Evolutionary conservation across 345 rosid genomes (phyloP), one percentile per base, ranked within the genome.

Genomic region (Turritis glabra): DNA sequence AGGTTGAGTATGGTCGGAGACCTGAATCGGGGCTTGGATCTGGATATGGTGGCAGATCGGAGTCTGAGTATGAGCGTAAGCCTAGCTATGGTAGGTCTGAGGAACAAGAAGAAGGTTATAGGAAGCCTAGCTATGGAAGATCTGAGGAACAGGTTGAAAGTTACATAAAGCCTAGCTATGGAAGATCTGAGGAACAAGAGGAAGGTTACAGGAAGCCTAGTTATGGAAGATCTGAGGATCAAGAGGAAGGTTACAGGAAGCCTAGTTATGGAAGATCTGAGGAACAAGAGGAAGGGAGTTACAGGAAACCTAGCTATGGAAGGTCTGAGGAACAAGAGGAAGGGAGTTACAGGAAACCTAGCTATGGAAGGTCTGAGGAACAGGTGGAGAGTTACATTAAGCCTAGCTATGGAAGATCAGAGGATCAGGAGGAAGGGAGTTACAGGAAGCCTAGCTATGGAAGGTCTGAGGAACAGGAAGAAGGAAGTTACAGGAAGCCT

Each of bases 291-390:
- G 62, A 33, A 22, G 14, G 71, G 15, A 32, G 37, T 33, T 73
- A 69, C 2, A 63, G 13, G 2, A 62, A 64, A 5, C 77, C 77
- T 9, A 72, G 77, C 33, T 72, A 51, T 50, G 70, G 77, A 47
- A 59, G 80, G 55, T 67, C 87, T 1, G 82, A 85, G 63, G 89
- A 82, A 1, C 54, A 62, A 7, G 80, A 35, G 1, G 84, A 71
- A n/a, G 85, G 77, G 38, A 65, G 69, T n/a, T 80, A 77, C 23
- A 70, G 30, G 60, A 83, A 73, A 35, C 80, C 81, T 3, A 66
- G 79, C 3, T 81, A 79, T 64, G 86, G 79, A 52, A 80, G 69
- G 71, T 82, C 71, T 53, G 82, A 80, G 64, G 88, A 82, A 0
- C 43, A 51, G 11, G 76, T 15, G 1, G 70, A 51, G 32, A 3